These are phyloP conservation scores for Primulina eburnea DNA, from an alignment of 257 asterid species.

Conservation along the genomic window DNA sequence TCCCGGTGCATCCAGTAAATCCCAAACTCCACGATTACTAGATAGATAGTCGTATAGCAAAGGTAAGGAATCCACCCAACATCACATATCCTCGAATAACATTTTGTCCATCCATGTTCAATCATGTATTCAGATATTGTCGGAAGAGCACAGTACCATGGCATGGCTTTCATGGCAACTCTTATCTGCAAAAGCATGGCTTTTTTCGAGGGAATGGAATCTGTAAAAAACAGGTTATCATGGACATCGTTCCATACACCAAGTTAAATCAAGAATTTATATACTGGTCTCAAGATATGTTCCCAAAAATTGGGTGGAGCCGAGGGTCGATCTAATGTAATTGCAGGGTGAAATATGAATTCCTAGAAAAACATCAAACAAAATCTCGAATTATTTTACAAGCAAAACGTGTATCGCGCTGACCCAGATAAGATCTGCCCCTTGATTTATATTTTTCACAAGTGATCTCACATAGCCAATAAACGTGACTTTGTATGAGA, in stretches of 20 bases:
- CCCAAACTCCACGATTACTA: conserved; percentile 81
- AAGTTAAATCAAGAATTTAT: conserved; percentile 13
- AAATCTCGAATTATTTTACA: no score
- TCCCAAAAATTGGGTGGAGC: neutral
- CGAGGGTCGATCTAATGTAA: neutral
- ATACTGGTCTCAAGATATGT: neutral
- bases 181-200: conserved; percentile 91
- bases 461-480: neutral
- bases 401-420: neutral
- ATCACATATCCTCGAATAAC: conserved; percentile 67
- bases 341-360: neutral
- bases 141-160: conserved; percentile 80
- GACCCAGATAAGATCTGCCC: neutral
- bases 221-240: conserved; percentile 44
- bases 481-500: neutral
- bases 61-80: conserved; percentile 62
- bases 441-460: neutral
- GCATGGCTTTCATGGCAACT: conserved; percentile 99
- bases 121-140: conserved; percentile 85
- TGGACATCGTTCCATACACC: conserved; percentile 13
- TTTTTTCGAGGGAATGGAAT: conserved; percentile 74
- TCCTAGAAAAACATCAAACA: neutral
- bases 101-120: conserved; percentile 84
- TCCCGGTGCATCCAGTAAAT: conserved; percentile 98
- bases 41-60: conserved; percentile 47